Evolutionary conservation across 2,329 filamentous ascomycete genomes (phyloP).

Genomic region (Aspergillus sp.): DNA sequence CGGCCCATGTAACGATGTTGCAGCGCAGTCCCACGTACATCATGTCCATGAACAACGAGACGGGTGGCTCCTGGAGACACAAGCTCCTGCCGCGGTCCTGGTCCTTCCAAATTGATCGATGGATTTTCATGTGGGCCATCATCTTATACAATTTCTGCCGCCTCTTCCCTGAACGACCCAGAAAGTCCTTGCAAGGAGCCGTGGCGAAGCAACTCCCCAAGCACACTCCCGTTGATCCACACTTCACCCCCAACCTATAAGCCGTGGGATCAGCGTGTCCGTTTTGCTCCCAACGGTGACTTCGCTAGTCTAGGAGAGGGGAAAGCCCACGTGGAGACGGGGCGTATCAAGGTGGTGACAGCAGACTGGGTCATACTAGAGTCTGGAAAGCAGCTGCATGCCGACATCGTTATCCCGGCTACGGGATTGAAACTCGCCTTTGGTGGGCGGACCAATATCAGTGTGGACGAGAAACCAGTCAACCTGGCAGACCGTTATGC

Average conservation of each 20-base stretch:
- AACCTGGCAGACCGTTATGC: constrained; percentile 23
- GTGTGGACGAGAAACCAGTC: constrained; percentile 23
- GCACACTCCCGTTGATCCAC: constrained; percentile 30
- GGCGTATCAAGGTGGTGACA: constrained; percentile 46
- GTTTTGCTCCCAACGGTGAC: constrained; percentile 57
- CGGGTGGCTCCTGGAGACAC: constrained; percentile 40
- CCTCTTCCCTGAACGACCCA: constrained; percentile 48
- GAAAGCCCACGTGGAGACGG: constrained; percentile 32
- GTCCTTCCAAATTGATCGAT: too few species aligned
- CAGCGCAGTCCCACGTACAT: constrained; percentile 73
- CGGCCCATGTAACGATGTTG: constrained; percentile 67
- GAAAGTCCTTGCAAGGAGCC: constrained; percentile 40
- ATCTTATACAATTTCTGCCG: constrained; percentile 50
- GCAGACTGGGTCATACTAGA: constrained; percentile 44
- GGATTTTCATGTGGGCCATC: too few species aligned
- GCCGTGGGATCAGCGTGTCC: constrained; percentile 69
- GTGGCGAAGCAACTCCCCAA: constrained; percentile 50
- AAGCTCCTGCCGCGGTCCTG: too few species aligned
- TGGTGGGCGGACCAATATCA: constrained; percentile 20
- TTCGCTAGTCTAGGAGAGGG: constrained; percentile 44
- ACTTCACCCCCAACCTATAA: constrained; percentile 62
- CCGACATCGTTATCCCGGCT: constrained; percentile 35
- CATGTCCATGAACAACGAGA: constrained; percentile 44
- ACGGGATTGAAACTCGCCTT: constrained; percentile 32
- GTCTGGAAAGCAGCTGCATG: constrained; percentile 29